Conservation (phyloP, 1,284 basidiomycete genomes). For the Waitea zeae region DNA sequence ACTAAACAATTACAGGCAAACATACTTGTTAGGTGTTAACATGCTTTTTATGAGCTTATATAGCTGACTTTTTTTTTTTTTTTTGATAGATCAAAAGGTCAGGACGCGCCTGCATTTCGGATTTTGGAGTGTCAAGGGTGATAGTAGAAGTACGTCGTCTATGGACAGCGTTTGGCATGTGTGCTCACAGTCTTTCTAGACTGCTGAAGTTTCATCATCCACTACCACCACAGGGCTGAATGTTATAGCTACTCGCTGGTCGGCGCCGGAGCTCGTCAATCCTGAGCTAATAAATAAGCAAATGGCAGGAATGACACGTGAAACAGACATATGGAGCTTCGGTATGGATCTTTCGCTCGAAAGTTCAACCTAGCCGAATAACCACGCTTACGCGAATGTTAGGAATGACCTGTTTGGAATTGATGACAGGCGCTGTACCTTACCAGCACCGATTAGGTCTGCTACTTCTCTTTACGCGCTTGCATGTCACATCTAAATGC, state of each 20-base stretch:
- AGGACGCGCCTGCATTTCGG: constrained; percentile 18
- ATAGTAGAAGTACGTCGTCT: too few relatives aligned
- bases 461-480: too few relatives aligned
- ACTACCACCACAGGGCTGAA: neutral
- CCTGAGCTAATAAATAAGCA: neutral
- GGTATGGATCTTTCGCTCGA: too few relatives aligned
- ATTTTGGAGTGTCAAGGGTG: constrained; percentile 25
- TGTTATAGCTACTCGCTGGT: constrained; percentile 17
- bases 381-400: constrained; percentile 17
- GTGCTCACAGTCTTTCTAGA: neutral
- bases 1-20: too few relatives aligned
- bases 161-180: neutral
- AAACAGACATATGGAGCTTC: too few relatives aligned
- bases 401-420: constrained; percentile 28
- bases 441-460: constrained; percentile 14
- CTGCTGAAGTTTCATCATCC: neutral
- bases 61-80: constrained; percentile 7
- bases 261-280: neutral
- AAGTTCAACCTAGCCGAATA: neutral
- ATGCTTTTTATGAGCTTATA: neutral
- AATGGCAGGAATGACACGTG: neutral
- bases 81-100: constrained; percentile 20
- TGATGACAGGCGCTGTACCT: constrained; percentile 21
- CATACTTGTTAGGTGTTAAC: too few relatives aligned
- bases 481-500: too few relatives aligned